Evolutionary conservation across 1,284 basidiomycete species (phyloP), one percentile per base, ranked within the genome.

Genomic region (Athelia sp.): DNA sequence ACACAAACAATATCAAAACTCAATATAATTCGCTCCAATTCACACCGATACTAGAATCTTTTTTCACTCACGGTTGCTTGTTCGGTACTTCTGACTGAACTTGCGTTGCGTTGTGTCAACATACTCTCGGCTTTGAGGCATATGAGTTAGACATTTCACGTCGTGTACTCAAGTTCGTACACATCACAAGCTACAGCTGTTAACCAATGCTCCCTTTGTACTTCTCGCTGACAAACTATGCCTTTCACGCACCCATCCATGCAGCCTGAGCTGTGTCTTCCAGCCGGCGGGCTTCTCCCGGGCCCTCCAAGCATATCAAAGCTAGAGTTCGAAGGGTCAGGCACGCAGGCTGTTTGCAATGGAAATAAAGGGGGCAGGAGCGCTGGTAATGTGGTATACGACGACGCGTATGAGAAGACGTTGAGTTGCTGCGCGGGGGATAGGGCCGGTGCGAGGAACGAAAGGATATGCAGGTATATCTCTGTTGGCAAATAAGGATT

Each of bases 391-490:
- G 84, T 87, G 1, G 65, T 53, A 1, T 66, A 54, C 11, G 75
- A 70, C 1, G 78, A 70, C 1, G 82, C 82, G 53, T 79, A 83
- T 29, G 68, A 64, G 56, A 73, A 80, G 19, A 88, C 72, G 21
- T 75, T 79, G 43, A 74, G 63, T 17, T 74, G 75, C 54, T 88
- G 86, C 1, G 70, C 58, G 10, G 70, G 52, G 2, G 83, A 85
- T 21, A 88, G 73, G 0, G 66, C 68, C 11, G 83, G 84, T 2
- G 81, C 74, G 24, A 84, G 60, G 56, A 77, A 72, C 18, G 79
- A 76, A 26, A 87, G 70, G 48, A 82, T 77, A 58, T 79, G 56
- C 3, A 81, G 68, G 51, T 79, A 75, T 18, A 88, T 67, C 59
- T 88, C 85, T 19, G 64, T 73, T 0, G 85, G 85, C 23, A 88